Evolutionary conservation across 257 asterid species (phyloP).

Genomic region (Nicotiana obtusifolia): DNA sequence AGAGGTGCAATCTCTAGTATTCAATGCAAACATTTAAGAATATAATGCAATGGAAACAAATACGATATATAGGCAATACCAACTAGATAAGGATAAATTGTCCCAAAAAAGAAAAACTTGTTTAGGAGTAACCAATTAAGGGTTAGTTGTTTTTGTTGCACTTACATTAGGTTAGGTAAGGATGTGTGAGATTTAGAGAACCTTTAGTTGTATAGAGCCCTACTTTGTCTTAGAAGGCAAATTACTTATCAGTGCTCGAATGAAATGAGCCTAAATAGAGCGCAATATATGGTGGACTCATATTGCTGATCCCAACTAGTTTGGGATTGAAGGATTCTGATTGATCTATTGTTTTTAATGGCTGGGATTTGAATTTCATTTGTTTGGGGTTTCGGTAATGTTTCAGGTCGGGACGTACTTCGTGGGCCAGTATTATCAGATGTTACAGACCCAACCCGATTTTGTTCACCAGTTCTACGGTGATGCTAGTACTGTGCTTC

Average conservation of each 20-base stretch:
- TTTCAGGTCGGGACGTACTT: constrained; percentile 91
- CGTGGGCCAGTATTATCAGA: constrained; percentile 93
- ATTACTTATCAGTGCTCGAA: not conserved
- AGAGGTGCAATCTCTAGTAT: not conserved
- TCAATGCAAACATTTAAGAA: not conserved
- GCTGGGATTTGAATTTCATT: constrained; percentile 5
- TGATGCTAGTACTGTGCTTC: constrained; percentile 86
- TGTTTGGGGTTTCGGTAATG: constrained; percentile 5
- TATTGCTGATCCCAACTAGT: not conserved
- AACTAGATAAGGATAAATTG: not conserved
- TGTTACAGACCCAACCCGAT: constrained; percentile 82
- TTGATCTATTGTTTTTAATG: not conserved
- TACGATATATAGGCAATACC: not conserved
- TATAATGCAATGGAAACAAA: not conserved
- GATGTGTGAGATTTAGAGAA: not conserved
- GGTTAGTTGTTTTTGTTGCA: not conserved
- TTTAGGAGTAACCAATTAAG: too few species aligned
- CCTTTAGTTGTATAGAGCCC: not conserved
- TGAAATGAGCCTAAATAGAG: not conserved
- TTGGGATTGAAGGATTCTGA: not conserved
- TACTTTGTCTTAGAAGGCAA: not conserved
- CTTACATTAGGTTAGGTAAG: not conserved
- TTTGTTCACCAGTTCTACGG: constrained; percentile 81
- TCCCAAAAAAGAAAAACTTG: not conserved
- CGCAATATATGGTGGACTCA: not conserved